These are phyloP conservation scores for Beauveria asiatica DNA, from an alignment of 2,329 filamentous ascomycete species.

Conservation along the genomic window DNA sequence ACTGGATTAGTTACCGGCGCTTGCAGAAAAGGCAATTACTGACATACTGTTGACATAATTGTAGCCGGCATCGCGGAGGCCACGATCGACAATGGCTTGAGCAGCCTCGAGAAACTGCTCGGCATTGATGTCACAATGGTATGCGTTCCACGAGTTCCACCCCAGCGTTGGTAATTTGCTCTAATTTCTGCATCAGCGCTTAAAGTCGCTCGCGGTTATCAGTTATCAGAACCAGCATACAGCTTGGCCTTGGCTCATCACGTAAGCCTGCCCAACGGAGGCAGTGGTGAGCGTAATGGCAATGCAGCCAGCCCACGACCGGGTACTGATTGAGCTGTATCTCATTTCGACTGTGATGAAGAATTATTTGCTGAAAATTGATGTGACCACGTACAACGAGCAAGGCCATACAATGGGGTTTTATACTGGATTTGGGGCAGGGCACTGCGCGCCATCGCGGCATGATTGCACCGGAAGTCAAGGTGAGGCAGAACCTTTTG, in stretches of 20 bases:
- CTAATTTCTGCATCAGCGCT: not conserved
- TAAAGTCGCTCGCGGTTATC: too few species aligned
- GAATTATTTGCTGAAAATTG: not conserved
- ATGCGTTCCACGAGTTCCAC: conserved; percentile 47
- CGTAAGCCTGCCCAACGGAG: not conserved
- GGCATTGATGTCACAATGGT: conserved; percentile 42
- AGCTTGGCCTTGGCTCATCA: not conserved
- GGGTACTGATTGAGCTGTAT: not conserved
- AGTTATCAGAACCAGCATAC: not conserved
- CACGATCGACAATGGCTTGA: conserved; percentile 37
- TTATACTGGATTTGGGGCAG: not conserved
- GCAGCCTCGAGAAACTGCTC: conserved; percentile 39
- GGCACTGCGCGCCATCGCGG: not conserved
- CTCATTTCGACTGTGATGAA: not conserved
- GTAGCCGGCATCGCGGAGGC: conserved; percentile 45
- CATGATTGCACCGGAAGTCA: not conserved
- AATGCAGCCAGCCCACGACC: not conserved
- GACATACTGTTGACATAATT: conserved; percentile 41
- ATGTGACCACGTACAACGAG: not conserved
- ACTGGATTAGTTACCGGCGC: not conserved
- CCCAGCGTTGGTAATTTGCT: conserved; percentile 29
- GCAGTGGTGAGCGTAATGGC: not conserved
- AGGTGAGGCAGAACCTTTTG: not conserved
- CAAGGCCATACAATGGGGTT: not conserved
- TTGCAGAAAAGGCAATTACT: too few species aligned